Base-by-base conservation (phyloP, 2,329 filamentous ascomycete genomes). In the Nemania sp. region DNA sequence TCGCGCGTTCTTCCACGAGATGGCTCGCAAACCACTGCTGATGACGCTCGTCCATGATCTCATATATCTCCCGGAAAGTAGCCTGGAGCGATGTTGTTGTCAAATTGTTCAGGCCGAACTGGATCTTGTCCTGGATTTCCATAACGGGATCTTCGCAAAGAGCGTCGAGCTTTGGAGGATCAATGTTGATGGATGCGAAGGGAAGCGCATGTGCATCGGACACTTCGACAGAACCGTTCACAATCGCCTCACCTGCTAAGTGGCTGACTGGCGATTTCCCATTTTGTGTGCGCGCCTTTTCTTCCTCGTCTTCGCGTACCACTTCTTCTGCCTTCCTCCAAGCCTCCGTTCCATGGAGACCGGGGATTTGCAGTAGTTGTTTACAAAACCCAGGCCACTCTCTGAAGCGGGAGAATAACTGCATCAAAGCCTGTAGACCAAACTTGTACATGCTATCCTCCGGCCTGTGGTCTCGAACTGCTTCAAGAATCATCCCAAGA, bases 401-500 rank as follows among this genome's bases (percentile, higher is more conserved):
- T 4, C 85, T 81, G 43, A 99, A 84, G 34, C 94, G 85, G 33
- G 84, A 80, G 50, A 91, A 86, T 49, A 97, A 82, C 70, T 97
- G 91, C 69, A 97, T 87, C 56, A 99, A 81, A 14, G 94, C 94
- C 70, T 99, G 94, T 11, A 99, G 80, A 9, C 95, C 94, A 68
- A 99, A 99, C 66, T 97, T 96, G 77, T 94, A 97, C 94, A 99
- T 97, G 1, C 90, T 86, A 56, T 92, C 86, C 26, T 95, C 89
- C 0, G 89, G 84, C 26, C 81, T 76, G 65, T 94, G 90, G 60
- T 96, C 91, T 60, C 90, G 83, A 20, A 99, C 91, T 11, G 94
- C 91, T 70, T 99, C 92, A n/a, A 97, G 78, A 59, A 99, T 96
- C 91, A 99, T 97, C 14, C 90, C 91, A 14, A 97, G 78, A n/a